Evolutionary conservation across 2,329 filamentous ascomycete species (phyloP), one percentile per base, ranked within the genome.

Genomic region (Fusarium transvaalense): DNA sequence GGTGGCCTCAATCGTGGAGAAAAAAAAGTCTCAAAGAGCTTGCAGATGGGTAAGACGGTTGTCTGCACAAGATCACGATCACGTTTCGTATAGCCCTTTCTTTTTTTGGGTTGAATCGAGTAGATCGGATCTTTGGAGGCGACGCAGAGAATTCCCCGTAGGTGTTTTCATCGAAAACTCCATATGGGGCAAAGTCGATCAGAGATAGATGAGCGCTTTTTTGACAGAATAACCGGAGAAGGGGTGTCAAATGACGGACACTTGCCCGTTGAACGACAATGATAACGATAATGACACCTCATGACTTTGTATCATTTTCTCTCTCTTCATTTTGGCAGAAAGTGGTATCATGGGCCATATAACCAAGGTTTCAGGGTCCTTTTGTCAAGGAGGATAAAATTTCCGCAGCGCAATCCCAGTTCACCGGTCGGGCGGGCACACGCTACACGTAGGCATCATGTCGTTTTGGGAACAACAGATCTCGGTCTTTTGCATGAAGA

Each of bases 1-100:
- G 64, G 68, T 57, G 66, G 46, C 55, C 45, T 41, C 63, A 58
- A 70, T 72, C 71, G 70, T 70, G 70, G 70, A 73, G 68, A 60
- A 32, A 31, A 31, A 57, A 29, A 41, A 61, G 64, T 61, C 65
- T 71, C 64, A 54, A 51, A 52, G 68, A 71, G 56, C 51, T 62
- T 68, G 66, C 65, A 68, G 51, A 42, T 64, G 62, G 60, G 50
- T 42, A 38, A 37, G 56, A 56, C 32, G 39, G 37, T 42, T 41
- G 50, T 47, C 59, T 55, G 56, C 61, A 68, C 60, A 56, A 67
- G 21, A 21, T 10, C 39, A 35, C 46, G 50, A 61, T 64, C 51
- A 71, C 50, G 64, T 69, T 73, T 71, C 48, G 46, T 35, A 64
- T 55, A 41, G 43, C 31, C 42, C 13, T 31, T 34, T 34, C n/a